Evolutionary conservation across 1,139 yeast genomes (phyloP).

Genomic region (Protomyces inouyei): DNA sequence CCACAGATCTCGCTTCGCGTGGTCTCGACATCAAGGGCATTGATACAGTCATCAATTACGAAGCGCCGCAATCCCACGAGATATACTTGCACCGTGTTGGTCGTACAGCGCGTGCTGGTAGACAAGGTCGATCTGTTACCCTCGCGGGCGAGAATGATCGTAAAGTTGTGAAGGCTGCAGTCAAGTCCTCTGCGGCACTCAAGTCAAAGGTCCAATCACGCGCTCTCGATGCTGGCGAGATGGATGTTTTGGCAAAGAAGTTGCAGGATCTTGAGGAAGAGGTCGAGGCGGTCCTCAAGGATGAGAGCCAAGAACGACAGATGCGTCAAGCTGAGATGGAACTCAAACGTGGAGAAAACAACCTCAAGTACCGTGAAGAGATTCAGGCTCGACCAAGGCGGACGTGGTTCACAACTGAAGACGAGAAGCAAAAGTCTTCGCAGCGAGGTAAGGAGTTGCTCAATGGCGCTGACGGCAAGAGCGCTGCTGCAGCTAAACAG

Average conservation of each 20-base stretch:
- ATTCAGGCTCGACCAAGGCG: conserved; percentile 86
- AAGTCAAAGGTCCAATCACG: conserved; percentile 63
- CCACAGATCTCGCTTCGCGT: conserved; percentile 98
- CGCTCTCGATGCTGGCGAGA: conserved; percentile 77
- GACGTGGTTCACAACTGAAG: conserved; percentile 88
- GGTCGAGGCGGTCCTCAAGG: conserved; percentile 72
- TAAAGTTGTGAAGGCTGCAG: conserved; percentile 79
- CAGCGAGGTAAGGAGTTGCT: conserved; percentile 7
- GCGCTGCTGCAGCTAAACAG: neutral
- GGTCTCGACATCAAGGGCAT: conserved; percentile 98
- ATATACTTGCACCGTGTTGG: conserved; percentile 95
- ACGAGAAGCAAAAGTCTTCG: conserved; percentile 51
- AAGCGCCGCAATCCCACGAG: conserved; percentile 90
- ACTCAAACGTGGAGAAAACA: conserved; percentile 73
- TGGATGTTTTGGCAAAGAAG: conserved; percentile 60
- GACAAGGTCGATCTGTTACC: conserved; percentile 87
- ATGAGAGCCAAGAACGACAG: conserved; percentile 85
- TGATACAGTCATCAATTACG: conserved; percentile 87
- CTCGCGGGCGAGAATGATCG: conserved; percentile 94
- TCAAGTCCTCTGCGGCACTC: conserved; percentile 54
- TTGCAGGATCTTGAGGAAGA: conserved; percentile 56
- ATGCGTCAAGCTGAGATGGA: conserved; percentile 71
- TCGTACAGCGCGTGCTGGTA: conserved; percentile 98
- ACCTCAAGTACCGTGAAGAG: conserved; percentile 73
- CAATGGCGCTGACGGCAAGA: neutral